Conservation (phyloP, 177 flowering plant genomes). For the Vitis hybrid region DNA sequence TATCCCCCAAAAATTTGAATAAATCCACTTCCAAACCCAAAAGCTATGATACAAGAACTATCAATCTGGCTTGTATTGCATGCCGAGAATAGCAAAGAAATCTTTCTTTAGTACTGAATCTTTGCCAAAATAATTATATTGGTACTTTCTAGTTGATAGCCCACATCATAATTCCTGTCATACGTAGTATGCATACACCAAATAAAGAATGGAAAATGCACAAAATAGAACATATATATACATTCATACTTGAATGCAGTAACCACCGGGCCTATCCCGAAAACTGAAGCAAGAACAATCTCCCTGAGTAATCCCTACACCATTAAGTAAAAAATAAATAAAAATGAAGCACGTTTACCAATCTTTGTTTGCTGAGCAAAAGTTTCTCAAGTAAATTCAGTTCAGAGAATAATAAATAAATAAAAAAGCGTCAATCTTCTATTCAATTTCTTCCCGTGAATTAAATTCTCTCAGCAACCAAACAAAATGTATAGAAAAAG, state of each 20-base stretch:
- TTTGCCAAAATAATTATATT: neutral
- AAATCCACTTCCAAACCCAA: neutral
- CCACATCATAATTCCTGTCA: no score
- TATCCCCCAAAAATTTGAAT: neutral
- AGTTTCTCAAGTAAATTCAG: neutral
- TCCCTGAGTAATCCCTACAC: conserved; percentile 33
- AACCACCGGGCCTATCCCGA: conserved; percentile 35
- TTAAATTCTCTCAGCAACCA: neutral
- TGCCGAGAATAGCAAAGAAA: neutral
- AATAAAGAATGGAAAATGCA: no score
- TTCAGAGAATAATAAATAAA: neutral
- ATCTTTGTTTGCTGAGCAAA: neutral
- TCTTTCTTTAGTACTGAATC: neutral
- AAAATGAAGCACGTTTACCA: neutral
- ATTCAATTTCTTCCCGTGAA: neutral
- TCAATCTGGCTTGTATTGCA: neutral
- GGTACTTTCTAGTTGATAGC: neutral
- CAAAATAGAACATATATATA: neutral
- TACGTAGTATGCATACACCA: no score
- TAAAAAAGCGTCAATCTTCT: neutral
- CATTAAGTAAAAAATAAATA: neutral
- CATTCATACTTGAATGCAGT: conserved; percentile 26
- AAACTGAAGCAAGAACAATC: conserved; percentile 32
- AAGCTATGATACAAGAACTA: neutral
- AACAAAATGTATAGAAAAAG: neutral